Conservation (phyloP, 441 rosid species). For the Monsonia emarginata region DNA sequence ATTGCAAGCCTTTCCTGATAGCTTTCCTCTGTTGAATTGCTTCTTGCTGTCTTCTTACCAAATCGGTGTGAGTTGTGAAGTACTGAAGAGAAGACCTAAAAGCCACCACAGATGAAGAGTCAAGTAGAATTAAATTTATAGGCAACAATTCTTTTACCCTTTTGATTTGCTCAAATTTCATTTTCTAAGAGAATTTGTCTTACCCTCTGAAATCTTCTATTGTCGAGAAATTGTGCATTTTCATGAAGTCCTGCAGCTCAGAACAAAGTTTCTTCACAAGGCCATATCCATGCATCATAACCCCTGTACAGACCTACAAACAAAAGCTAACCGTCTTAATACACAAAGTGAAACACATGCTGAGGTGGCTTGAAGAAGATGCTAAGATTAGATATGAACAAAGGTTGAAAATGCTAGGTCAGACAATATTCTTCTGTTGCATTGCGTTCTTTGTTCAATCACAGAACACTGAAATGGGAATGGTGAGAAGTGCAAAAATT, state of each 20-base stretch:
- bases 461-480: too few species aligned
- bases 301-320: slow-evolving; percentile 82
- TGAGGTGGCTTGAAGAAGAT: background rate
- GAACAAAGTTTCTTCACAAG: slow-evolving; percentile 67
- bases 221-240: slow-evolving; percentile 60
- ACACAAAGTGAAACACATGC: background rate
- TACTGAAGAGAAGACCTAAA: slow-evolving; percentile 64
- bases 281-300: slow-evolving; percentile 93
- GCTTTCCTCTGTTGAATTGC: slow-evolving; percentile 70
- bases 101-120: slow-evolving; percentile 1
- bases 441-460: too few species aligned
- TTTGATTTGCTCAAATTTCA: background rate
- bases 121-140: background rate
- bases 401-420: background rate
- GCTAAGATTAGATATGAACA: background rate
- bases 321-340: background rate
- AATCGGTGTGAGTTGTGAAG: slow-evolving; percentile 80
- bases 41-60: slow-evolving; percentile 67
- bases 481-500: too few species aligned
- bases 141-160: background rate
- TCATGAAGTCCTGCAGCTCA: slow-evolving; percentile 83
- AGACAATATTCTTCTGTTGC: background rate
- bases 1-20: slow-evolving; percentile 55
- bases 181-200: slow-evolving; percentile 4
- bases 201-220: slow-evolving; percentile 94